Evolutionary conservation across 345 rosid species (phyloP).

Genomic region (Citrus sp.): DNA sequence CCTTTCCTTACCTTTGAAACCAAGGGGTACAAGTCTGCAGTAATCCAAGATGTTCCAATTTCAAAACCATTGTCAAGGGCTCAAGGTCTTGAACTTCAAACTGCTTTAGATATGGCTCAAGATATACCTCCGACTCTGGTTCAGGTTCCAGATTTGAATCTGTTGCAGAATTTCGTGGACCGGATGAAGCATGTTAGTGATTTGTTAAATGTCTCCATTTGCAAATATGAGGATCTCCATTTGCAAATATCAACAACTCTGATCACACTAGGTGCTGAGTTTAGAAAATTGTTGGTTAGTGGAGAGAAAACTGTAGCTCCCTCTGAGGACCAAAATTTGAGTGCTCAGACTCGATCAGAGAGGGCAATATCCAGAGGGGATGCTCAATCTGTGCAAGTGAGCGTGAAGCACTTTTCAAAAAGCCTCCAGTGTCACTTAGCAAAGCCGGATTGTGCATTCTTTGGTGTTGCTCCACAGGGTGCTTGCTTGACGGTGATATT

Average conservation of each 20-base stretch:
- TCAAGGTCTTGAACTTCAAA: conserved; percentile 51
- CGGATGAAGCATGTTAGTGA: conserved; percentile 89
- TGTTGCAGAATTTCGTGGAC: conserved; percentile 80
- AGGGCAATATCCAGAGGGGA: conserved; percentile 75
- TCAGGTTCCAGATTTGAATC: conserved; percentile 74
- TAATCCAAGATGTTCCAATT: too few species aligned
- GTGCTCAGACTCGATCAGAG: conserved; percentile 69
- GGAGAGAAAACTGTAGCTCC: conserved; percentile 81
- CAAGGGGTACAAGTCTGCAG: conserved; percentile 12
- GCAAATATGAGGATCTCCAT: conserved; percentile 84
- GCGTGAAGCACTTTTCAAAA: conserved; percentile 74
- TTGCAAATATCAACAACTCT: conserved; percentile 73
- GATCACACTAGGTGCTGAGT: conserved; percentile 83
- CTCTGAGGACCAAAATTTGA: conserved; percentile 53
- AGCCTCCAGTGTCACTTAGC: conserved; percentile 85
- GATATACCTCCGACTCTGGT: conserved; percentile 75
- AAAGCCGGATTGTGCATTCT: conserved; percentile 84
- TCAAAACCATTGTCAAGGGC: too few species aligned
- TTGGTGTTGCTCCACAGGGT: conserved; percentile 73
- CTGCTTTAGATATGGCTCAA: conserved; percentile 69
- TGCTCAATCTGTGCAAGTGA: conserved; percentile 78
- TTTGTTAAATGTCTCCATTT: conserved; percentile 66
- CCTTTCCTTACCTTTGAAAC: too few species aligned
- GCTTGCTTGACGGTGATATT: conserved; percentile 81
- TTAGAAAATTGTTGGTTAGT: conserved; percentile 60